phyloP scores from a whole-genome alignment of 305 asterid species.

The Fraxinus paxiana region DNA sequence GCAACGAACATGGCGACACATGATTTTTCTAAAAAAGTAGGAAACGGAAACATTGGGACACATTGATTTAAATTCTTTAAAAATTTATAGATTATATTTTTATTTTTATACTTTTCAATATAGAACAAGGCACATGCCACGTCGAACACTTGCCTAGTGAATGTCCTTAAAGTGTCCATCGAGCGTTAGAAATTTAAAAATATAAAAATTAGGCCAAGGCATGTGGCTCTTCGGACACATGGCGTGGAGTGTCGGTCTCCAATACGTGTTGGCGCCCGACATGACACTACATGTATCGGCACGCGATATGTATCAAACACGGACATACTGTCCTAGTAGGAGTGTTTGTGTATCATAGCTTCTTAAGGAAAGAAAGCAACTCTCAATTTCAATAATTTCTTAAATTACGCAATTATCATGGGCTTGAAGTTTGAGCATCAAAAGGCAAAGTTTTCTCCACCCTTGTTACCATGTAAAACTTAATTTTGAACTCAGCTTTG shows the following conservation, averaged over 20 bases:
- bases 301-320: not conserved
- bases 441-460: slow-evolving; percentile 6
- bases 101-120: not conserved
- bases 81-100: not conserved
- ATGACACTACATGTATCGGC: not conserved
- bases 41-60: not conserved
- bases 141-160: not conserved
- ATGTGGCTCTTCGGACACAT: not conserved
- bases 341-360: not conserved
- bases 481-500: not conserved
- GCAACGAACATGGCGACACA: not conserved
- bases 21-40: not conserved
- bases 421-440: slow-evolving; percentile 6
- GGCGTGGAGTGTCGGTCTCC: not conserved
- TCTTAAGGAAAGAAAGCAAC: not conserved
- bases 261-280: not conserved
- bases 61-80: not conserved
- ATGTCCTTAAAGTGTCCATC: not conserved
- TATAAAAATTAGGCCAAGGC: not conserved
- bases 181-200: not conserved
- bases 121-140: not conserved
- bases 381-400: not conserved
- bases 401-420: not conserved
- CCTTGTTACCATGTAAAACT: not conserved
- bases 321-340: not conserved